Percentiles rank a stretch among this genome's conserved stretches.
Conservation (phyloP, 2,329 filamentous ascomycete species). For the Clonostachys sp. region DNA sequence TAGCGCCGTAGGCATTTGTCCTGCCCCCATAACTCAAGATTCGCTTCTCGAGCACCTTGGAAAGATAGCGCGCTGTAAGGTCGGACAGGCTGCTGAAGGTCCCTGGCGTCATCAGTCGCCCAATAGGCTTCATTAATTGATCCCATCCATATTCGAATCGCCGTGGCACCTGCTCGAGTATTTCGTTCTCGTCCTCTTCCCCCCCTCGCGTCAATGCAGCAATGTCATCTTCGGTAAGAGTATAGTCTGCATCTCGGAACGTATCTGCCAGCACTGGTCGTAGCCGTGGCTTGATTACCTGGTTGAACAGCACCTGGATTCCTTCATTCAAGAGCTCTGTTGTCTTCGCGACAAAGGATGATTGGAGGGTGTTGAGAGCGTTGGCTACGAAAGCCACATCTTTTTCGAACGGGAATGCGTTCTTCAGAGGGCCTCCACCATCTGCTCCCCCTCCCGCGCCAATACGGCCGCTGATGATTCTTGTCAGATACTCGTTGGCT, state of each 20-base stretch:
- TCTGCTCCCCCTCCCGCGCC: constrained; percentile 13
- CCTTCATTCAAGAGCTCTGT: constrained; percentile 80
- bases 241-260: constrained; percentile 90
- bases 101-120: constrained; percentile 73
- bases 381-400: constrained; percentile 68
- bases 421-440: constrained; percentile 35
- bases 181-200: constrained; percentile 47
- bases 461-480: constrained; percentile 73
- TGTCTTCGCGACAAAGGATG: constrained; percentile 72
- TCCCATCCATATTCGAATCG: constrained; percentile 87
- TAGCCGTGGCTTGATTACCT: constrained; percentile 80
- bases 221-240: constrained; percentile 58
- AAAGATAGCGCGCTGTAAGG: constrained; percentile 68
- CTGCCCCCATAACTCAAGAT: constrained; percentile 76
- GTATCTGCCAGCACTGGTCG: constrained; percentile 81
- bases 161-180: constrained; percentile 65
- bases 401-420: constrained; percentile 75
- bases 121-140: constrained; percentile 76
- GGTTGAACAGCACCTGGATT: constrained; percentile 79
- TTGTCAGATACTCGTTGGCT: constrained; percentile 82
- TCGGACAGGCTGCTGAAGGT: constrained; percentile 75
- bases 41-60: constrained; percentile 79
- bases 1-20: constrained; percentile 76
- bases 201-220: constrained; percentile 48
- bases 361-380: constrained; percentile 64